Evolutionary conservation across 2,329 filamentous ascomycete genomes (phyloP).

Genomic region (Mollisia scopiformis): DNA sequence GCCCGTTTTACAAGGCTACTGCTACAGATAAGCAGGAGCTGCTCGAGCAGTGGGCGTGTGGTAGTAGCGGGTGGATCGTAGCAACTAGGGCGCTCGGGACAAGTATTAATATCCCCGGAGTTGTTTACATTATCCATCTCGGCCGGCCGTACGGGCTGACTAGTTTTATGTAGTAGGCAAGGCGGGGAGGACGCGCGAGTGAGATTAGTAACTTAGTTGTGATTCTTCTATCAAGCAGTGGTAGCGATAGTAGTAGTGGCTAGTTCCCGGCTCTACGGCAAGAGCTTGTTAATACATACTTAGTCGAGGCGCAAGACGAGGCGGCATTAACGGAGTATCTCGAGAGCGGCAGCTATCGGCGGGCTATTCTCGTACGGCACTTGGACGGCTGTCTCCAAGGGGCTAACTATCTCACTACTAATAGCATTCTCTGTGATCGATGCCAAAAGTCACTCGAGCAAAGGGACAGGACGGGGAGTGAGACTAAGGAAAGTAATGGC

Average conservation of each 20-base stretch:
- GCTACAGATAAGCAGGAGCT: slow-evolving; percentile 3
- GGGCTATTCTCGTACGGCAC: too few species aligned
- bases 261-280: too few species aligned
- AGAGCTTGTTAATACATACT: too few species aligned
- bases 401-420: too few species aligned
- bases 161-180: slow-evolving; percentile 16
- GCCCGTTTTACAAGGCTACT: slow-evolving; percentile 6
- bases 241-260: not conserved
- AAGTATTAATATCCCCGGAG: slow-evolving; percentile 10
- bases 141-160: slow-evolving; percentile 15
- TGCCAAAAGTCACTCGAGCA: too few species aligned
- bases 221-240: not conserved
- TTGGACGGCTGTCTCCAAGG: too few species aligned
- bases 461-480: too few species aligned
- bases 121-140: slow-evolving; percentile 15
- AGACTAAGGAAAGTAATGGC: too few species aligned
- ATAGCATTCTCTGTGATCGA: too few species aligned
- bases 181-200: slow-evolving; percentile 12
- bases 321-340: too few species aligned
- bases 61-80: slow-evolving; percentile 7
- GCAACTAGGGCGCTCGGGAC: slow-evolving; percentile 13
- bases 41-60: not conserved
- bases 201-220: slow-evolving; percentile 18
- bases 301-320: too few species aligned
- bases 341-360: too few species aligned